These are phyloP conservation scores for Populus hybrid DNA, from an alignment of 441 rosid genomes.

Conservation along the genomic window DNA sequence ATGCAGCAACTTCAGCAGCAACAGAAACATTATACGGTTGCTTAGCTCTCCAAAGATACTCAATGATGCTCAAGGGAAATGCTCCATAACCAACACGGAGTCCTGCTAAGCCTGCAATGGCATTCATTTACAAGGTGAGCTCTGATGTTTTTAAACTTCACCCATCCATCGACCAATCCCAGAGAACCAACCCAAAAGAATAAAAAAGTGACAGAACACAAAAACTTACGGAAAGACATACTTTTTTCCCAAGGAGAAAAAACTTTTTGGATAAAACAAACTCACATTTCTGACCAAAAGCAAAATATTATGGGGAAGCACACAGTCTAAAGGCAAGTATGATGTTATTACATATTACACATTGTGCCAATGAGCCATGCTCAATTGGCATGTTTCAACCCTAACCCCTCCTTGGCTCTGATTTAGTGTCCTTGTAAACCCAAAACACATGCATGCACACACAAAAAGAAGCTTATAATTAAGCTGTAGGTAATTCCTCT, in stretches of 20 bases:
- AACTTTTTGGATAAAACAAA: neutral
- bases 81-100: slow-evolving; percentile 94
- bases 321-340: neutral
- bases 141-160: neutral
- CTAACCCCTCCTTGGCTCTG: neutral
- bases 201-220: neutral
- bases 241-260: neutral
- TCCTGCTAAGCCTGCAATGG: slow-evolving; percentile 74
- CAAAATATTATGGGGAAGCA: neutral
- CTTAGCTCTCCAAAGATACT: slow-evolving; percentile 90
- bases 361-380: neutral
- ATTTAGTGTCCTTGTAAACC: neutral
- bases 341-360: neutral
- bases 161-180: neutral
- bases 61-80: slow-evolving; percentile 78
- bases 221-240: neutral
- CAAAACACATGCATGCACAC: neutral
- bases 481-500: neutral
- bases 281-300: neutral
- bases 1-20: slow-evolving; percentile 92
- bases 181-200: neutral
- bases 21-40: slow-evolving; percentile 97
- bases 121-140: neutral
- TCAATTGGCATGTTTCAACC: neutral
- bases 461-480: neutral